Evolutionary conservation across 1,284 basidiomycete genomes (phyloP), one percentile per base, ranked within the genome.

Genomic region (Waitea zeae): DNA sequence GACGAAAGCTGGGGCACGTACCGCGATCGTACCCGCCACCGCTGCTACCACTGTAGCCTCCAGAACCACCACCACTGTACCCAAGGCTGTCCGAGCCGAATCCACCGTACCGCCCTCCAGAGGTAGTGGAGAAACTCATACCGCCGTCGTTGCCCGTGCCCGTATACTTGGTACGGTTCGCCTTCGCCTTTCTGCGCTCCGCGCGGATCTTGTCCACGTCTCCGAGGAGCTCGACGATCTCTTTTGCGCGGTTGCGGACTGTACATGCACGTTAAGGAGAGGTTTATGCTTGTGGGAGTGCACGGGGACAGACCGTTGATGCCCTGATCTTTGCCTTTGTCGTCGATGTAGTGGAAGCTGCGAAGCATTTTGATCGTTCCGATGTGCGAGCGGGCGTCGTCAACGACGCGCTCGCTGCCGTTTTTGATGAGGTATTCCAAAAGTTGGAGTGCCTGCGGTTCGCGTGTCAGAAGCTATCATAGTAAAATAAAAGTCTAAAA

Each of bases 291-390:
- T 12, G 13, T 15, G n/a, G 30, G 11, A 27, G 9, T 7, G 37
- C 20, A 5, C 5, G 13, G 18, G 17, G 17, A 49, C 70, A 24
- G 46, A 88, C 89, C 87, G 47, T 98, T 98, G 47, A 96, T 72
- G n/a, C 93, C 93, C 55, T 98, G 89, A 49, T 98, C 95, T 56
- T 98, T 98, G 39, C 88, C 90, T 58, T 93, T 95, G 45, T 98
- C 93, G 47, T 98, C 95, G 38, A 96, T 88, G 56, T 96, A 97
- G 53, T 98, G 95, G 59, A 98, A 98, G 50, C 81, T 96, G 40
- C 92, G 67, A 6, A 98, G 71, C 82, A 98, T 97, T 62, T 97
- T 97, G 52, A 98, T 75, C 18, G 92, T 96, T 27, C 84, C 80
- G 14, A 97, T 64, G 51, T 98, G 95, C 1, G 88, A 83, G 38